A percentile compares a stretch with the other conserved stretches of the same genome.
phyloP scores from a whole-genome alignment of 2,329 filamentous ascomycete genomes.

The Verticillium klebahnii region DNA sequence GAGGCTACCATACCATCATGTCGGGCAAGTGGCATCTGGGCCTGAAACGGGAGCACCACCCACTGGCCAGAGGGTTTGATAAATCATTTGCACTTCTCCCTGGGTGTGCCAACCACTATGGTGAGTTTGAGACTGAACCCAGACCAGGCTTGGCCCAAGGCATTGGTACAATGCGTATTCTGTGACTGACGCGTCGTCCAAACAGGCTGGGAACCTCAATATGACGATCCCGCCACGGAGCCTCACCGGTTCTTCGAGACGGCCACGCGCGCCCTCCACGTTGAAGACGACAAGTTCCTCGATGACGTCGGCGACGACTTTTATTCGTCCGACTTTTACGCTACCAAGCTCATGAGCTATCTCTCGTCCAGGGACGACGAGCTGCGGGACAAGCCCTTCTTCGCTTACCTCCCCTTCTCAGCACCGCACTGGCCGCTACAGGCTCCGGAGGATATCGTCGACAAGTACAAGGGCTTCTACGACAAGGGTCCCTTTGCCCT shows the following conservation, averaged over 20 bases:
- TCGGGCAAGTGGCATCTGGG: slow-evolving; percentile 24
- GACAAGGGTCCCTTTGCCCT: slow-evolving; percentile 56
- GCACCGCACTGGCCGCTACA: slow-evolving; percentile 62
- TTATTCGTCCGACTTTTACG: slow-evolving; percentile 51
- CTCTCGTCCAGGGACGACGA: slow-evolving; percentile 30
- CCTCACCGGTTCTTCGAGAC: slow-evolving; percentile 30
- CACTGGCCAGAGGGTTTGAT: slow-evolving; percentile 48
- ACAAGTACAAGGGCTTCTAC: slow-evolving; percentile 55
- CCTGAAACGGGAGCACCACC: slow-evolving; percentile 37
- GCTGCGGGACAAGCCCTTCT: slow-evolving; percentile 42
- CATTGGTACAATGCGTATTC: not conserved
- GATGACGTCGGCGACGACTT: slow-evolving; percentile 42
- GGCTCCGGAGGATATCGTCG: slow-evolving; percentile 47
- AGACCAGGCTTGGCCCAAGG: too few relatives aligned
- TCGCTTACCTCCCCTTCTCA: slow-evolving; percentile 56
- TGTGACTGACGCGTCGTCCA: too few relatives aligned
- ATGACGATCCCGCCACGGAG: slow-evolving; percentile 30
- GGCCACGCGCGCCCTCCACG: slow-evolving; percentile 22
- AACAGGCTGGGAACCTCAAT: slow-evolving; percentile 38
- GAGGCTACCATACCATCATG: slow-evolving; percentile 23
- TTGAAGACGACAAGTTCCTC: slow-evolving; percentile 30
- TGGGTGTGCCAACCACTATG: slow-evolving; percentile 41
- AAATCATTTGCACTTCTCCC: slow-evolving; percentile 49
- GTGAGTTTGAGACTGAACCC: not conserved
- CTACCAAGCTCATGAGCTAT: slow-evolving; percentile 46